Evolutionary conservation across 768 basidiomycete genomes (phyloP), one percentile per base, ranked within the genome.

Genomic region (Gelatoporia subvermispora): DNA sequence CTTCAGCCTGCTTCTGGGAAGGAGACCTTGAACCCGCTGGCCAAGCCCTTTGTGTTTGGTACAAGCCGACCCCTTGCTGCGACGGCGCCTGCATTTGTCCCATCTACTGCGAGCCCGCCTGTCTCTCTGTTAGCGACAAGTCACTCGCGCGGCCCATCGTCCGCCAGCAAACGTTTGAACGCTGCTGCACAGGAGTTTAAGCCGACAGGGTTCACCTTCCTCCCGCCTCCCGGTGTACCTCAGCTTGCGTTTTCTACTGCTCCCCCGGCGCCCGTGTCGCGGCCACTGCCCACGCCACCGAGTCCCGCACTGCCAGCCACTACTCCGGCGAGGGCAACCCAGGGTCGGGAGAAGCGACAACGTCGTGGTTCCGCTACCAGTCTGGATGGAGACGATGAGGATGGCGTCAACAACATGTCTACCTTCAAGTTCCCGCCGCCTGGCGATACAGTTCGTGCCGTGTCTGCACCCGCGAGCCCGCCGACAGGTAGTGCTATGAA

Each of bases 11-110:
- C 52, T 31, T 25, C 55, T 15, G 45, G 51, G 1, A 52, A 50
- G 0, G 65, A 66, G 50, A 36, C 76, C 2, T 74, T 90, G 42
- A 93, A 93, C 61, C 90, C 90, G 0, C 73, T 79, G 43, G 90
- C 90, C 5, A 88, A 88, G 60, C 88, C 90, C 0, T 93, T 93
- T 55, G 82, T 90, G 8, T 92, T 92, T 62, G 87, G 86, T 45
- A 51, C 67, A 28, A 64, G 59, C 35, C 67, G 63, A 48, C 28
- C 28, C 28, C 28, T 31, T 13, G 28, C 7, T 31, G 13, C 13
- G 28, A 31, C 5, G 5, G 7, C 28, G 28, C 7, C 28, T 13
- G 28, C 28, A 13, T 31, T 49, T 22, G 39, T 23, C 17, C 23
- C 42, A 8, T 16, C 31, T 18, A 16, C 23, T 13, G 28, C 43